Percentiles rank a stretch among this genome's conserved stretches.
Conservation (phyloP, 2,329 filamentous ascomycete genomes). For the Pseudophaeomoniella oleicola region DNA sequence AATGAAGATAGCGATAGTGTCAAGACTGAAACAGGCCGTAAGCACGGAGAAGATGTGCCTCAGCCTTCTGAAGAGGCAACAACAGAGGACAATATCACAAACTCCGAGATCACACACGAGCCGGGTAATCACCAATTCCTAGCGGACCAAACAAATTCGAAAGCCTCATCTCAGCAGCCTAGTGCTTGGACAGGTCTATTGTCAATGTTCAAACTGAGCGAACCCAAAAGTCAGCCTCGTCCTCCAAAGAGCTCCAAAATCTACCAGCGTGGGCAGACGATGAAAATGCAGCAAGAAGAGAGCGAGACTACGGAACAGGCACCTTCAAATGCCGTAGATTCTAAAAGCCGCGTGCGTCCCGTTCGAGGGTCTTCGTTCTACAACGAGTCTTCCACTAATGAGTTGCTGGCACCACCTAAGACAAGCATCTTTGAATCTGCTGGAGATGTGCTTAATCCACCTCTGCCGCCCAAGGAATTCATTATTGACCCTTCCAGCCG, state of each 20-base stretch:
- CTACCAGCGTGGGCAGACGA: constrained; percentile 64
- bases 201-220: constrained; percentile 55
- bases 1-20: constrained; percentile 10
- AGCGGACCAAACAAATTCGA: constrained; percentile 1
- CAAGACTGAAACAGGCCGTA: constrained; percentile 5
- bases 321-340: constrained; percentile 2
- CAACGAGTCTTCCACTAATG: constrained; percentile 23
- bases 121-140: constrained; percentile 4
- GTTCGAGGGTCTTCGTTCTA: constrained; percentile 36
- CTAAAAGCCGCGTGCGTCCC: constrained; percentile 11
- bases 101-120: constrained; percentile 13
- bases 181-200: constrained; percentile 51
- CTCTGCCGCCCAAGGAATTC: constrained; percentile 66
- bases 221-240: constrained; percentile 34
- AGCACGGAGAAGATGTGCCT: constrained; percentile 43
- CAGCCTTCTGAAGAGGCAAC: constrained; percentile 54
- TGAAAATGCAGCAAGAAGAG: constrained; percentile 33
- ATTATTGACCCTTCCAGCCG: constrained; percentile 70
- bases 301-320: constrained; percentile 20
- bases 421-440: constrained; percentile 94
- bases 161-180: constrained; percentile 17
- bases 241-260: constrained; percentile 53
- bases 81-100: constrained; percentile 50
- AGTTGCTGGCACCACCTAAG: constrained; percentile 57
- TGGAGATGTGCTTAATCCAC: constrained; percentile 81